Evolutionary conservation across 2,329 filamentous ascomycete genomes (phyloP).

Genomic region (Rugonectria rugulosa): DNA sequence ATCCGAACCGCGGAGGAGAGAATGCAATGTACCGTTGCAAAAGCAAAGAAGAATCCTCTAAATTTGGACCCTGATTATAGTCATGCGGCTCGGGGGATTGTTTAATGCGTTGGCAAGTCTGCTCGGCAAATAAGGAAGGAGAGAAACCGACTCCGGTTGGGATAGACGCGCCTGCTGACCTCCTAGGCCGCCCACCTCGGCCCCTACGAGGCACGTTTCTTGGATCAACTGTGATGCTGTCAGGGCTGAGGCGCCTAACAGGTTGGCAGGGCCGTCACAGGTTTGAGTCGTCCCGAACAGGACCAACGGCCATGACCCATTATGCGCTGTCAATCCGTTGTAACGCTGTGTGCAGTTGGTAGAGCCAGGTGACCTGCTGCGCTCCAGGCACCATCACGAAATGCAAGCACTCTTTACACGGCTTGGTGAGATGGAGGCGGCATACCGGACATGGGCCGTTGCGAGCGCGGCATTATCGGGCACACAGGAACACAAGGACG

Average conservation of each 20-base stretch:
- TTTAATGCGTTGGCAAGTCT: constrained; percentile 40
- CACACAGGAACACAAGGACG: constrained; percentile 9
- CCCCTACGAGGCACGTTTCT: constrained; percentile 28
- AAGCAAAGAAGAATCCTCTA: constrained; percentile 27
- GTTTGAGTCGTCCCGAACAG: constrained; percentile 7
- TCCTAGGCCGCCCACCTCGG: constrained; percentile 30
- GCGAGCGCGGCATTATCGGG: constrained; percentile 15
- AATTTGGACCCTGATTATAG: constrained; percentile 26
- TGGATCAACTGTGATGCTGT: constrained; percentile 34
- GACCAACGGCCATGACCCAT: constrained; percentile 9
- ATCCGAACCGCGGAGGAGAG: neutral
- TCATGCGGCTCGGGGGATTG: constrained; percentile 35
- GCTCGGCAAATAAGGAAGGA: constrained; percentile 13
- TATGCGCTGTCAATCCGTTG: constrained; percentile 23
- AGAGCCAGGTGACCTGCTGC: constrained; percentile 17
- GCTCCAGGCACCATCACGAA: constrained; percentile 19
- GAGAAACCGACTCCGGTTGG: constrained; percentile 27
- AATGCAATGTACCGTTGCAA: neutral
- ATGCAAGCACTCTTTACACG: constrained; percentile 1
- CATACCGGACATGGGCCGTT: constrained; percentile 1
- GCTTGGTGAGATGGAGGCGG: constrained; percentile 9
- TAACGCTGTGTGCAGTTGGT: constrained; percentile 21
- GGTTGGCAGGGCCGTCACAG: constrained; percentile 7
- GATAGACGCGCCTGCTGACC: constrained; percentile 36
- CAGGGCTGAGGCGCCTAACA: constrained; percentile 30